Base-by-base conservation (phyloP, 202 grass and related monocot genomes). In the Panicum virgatum region DNA sequence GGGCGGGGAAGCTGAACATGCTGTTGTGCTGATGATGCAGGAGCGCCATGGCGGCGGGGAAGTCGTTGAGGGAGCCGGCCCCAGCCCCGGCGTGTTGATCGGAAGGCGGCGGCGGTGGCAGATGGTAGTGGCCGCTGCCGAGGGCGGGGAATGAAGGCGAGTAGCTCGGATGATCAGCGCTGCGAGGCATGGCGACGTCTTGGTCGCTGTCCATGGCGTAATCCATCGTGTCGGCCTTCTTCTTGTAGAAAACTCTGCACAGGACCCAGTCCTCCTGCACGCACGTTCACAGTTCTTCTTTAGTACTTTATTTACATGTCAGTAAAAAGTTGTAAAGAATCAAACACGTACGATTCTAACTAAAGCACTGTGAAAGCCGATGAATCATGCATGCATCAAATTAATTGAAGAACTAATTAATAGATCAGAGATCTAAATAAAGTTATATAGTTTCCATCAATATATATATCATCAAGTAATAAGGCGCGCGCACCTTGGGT, bases 191-290 rank as follows among this genome's bases (percentile, higher is more conserved):
- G 61, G 14, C 12, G 26, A 74, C 36, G 2, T 82, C 86, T 0
- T 84, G 86, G 44, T 91, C 76, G 19, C 20, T 83, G 40, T 88
- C 88, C 78, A 90, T 74, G 68, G 18, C 38, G 56, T 85, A 83
- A 6, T 79, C 88, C 65, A 60, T 59, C 14, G 82, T 36, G 36
- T 97, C 91, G 11, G 76, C 72, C 46, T 92, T 92, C 73, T 90
- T 97, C 80, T 97, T 97, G 83, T 92, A 48, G 61, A 88, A 94
- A 40, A 97, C 94, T 84, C 94, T 88, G 74, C 94, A 97, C 18
- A 97, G 76, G 59, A 97, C 94, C 94, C 94, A 97, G 53, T 94
- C 94, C 83, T 97, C 94, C 94, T 95, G 77, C 26, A 52, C n/a
- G 20, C 27, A 73, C 12, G 44, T 46, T 4, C 44, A 10, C 3